phyloP scores from a whole-genome alignment of 768 basidiomycete genomes.

The Macrolepiota fuliginosa region DNA sequence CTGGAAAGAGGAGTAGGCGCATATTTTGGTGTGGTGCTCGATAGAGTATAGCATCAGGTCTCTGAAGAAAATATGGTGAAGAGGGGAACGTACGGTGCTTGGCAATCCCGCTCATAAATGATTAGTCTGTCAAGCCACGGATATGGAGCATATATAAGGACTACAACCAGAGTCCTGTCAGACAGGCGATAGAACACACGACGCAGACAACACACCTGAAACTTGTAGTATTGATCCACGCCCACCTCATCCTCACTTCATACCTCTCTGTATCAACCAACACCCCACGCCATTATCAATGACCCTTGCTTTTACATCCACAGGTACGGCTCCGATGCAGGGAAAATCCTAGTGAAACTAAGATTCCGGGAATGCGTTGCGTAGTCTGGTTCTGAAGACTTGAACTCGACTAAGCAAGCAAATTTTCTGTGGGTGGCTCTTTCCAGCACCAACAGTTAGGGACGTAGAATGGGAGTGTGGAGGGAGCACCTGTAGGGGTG shows the following conservation, averaged over 20 bases:
- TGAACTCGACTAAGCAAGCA: too few relatives aligned
- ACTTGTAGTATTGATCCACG: constrained; percentile 89
- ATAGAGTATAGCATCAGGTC: constrained; percentile 8
- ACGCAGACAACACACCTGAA: constrained; percentile 61
- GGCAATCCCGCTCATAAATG: constrained; percentile 85
- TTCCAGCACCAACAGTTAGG: too few relatives aligned
- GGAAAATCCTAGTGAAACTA: too few relatives aligned
- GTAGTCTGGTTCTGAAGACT: too few relatives aligned
- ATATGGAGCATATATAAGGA: constrained; percentile 83
- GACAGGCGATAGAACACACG: not conserved
- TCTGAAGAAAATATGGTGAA: not conserved
- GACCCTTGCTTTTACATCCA: constrained; percentile 6
- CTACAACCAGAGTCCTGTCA: constrained; percentile 33
- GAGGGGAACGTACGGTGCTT: constrained; percentile 72
- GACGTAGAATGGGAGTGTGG: too few relatives aligned
- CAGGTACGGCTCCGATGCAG: constrained; percentile 16
- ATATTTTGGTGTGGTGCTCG: constrained; percentile 69
- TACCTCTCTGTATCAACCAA: constrained; percentile 50
- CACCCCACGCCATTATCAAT: not conserved
- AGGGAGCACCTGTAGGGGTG: too few relatives aligned
- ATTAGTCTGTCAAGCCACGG: constrained; percentile 93
- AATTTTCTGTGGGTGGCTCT: too few relatives aligned
- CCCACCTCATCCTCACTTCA: constrained; percentile 78
- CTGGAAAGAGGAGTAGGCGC: constrained; percentile 73
- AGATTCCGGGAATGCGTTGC: too few relatives aligned